phyloP scores from a whole-genome alignment of 345 rosid genomes.

The Linum trigynum region DNA sequence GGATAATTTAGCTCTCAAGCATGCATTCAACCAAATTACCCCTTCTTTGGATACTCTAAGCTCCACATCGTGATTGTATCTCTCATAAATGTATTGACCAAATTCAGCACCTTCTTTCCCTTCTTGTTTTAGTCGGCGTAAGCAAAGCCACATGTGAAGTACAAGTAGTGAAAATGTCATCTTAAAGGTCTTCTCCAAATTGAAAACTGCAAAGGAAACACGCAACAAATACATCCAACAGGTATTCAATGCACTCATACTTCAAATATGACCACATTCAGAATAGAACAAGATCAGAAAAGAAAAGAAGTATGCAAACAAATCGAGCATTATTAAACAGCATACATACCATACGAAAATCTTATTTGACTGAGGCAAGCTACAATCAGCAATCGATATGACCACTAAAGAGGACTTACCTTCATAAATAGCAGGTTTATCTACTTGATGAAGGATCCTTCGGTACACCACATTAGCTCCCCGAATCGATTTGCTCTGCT shows the following conservation, averaged over 20 bases:
- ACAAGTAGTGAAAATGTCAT: constrained; percentile 79
- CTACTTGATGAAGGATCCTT: constrained; percentile 59
- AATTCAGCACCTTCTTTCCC: constrained; percentile 87
- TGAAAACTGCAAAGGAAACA: constrained; percentile 54
- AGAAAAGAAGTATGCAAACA: background rate
- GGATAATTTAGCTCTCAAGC: background rate
- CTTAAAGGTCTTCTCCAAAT: constrained; percentile 86
- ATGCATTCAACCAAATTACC: constrained; percentile 25
- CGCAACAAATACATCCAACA: background rate
- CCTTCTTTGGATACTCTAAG: constrained; percentile 92
- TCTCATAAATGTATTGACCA: constrained; percentile 85
- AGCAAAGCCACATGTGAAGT: constrained; percentile 85
- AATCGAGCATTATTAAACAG: background rate
- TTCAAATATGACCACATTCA: background rate
- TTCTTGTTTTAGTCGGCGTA: constrained; percentile 76
- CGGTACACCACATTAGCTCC: constrained; percentile 73
- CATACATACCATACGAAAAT: background rate
- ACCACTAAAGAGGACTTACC: constrained; percentile 28
- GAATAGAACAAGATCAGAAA: background rate
- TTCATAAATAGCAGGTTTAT: constrained; percentile 70
- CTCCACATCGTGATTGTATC: constrained; percentile 91
- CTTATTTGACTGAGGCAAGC: background rate
- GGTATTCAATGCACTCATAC: background rate
- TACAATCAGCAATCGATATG: background rate
- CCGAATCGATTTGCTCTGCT: constrained; percentile 76